A percentile compares a stretch with the other conserved stretches of the same genome.
phyloP scores from a whole-genome alignment of 2,329 filamentous ascomycete genomes.

The Alternaria atra region DNA sequence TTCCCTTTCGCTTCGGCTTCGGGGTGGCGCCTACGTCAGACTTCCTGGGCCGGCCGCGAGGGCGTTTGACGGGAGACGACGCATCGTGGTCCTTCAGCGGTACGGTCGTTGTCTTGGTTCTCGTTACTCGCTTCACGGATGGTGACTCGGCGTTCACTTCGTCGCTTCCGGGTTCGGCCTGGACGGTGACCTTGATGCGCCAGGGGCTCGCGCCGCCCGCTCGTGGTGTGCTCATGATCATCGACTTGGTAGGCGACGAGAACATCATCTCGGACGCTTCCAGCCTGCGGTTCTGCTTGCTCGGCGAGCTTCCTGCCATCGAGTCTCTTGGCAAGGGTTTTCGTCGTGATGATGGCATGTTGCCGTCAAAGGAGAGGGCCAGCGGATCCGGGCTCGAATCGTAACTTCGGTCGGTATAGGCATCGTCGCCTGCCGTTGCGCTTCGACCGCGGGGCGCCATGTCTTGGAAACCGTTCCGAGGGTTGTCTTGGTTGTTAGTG shows the following conservation, averaged over 20 bases:
- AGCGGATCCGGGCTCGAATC: constrained; percentile 52
- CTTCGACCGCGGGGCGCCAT: constrained; percentile 40
- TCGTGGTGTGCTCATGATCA: constrained; percentile 55
- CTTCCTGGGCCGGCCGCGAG: constrained; percentile 49
- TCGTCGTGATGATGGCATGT: constrained; percentile 28
- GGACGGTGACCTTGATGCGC: constrained; percentile 61
- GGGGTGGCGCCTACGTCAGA: constrained; percentile 39
- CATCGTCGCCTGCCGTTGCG: constrained; percentile 25
- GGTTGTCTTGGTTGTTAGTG: constrained; percentile 21
- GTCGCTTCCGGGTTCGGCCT: constrained; percentile 55
- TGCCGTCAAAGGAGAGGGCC: constrained; percentile 39
- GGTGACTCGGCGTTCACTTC: constrained; percentile 45
- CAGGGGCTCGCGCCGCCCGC: constrained; percentile 55
- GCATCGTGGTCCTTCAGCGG: constrained; percentile 53
- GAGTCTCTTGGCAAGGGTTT: constrained; percentile 33
- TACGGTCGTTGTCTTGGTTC: constrained; percentile 51
- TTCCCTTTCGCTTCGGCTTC: constrained; percentile 44
- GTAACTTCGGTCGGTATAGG: constrained; percentile 29
- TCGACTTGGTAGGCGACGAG: constrained; percentile 55
- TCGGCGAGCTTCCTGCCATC: constrained; percentile 43
- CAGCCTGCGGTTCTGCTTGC: constrained; percentile 34
- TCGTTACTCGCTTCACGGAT: constrained; percentile 35
- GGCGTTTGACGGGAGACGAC: constrained; percentile 49
- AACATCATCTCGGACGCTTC: constrained; percentile 33
- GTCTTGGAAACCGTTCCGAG: constrained; percentile 8